Conservation (phyloP, 441 rosid species). For the Gossypium gossypioides region DNA sequence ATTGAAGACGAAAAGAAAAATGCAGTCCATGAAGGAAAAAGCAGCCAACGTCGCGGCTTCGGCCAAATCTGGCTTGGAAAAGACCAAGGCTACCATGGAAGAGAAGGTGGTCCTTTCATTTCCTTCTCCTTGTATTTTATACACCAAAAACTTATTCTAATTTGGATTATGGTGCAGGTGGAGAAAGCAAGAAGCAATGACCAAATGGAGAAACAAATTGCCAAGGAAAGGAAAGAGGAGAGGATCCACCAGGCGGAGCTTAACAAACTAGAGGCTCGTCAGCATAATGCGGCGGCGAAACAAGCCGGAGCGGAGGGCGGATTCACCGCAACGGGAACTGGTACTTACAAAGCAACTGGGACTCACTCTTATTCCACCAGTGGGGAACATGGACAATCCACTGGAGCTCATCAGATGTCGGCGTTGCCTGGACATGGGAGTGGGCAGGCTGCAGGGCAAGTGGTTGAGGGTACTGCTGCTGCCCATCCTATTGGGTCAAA, state of each 20-base stretch:
- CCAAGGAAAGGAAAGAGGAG: slow-evolving; percentile 45
- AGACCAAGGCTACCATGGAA: slow-evolving; percentile 46
- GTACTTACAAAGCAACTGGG: slow-evolving; percentile 11
- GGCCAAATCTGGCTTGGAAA: slow-evolving; percentile 57
- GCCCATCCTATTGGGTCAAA: not conserved
- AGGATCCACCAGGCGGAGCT: slow-evolving; percentile 38
- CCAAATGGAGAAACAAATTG: slow-evolving; percentile 51
- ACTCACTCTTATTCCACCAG: slow-evolving; percentile 7
- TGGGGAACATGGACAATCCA: not conserved
- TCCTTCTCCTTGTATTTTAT: not conserved
- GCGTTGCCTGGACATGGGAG: not conserved
- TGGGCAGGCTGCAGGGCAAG: not conserved
- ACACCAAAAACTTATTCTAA: no score
- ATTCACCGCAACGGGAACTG: slow-evolving; percentile 15
- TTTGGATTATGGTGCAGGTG: slow-evolving; percentile 22
- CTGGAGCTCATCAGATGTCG: not conserved
- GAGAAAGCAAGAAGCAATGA: slow-evolving; percentile 46
- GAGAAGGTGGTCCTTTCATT: slow-evolving; percentile 10
- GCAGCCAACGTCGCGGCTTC: slow-evolving; percentile 57
- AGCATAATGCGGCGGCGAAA: slow-evolving; percentile 38
- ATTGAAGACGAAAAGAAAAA: not conserved
- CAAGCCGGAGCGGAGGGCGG: slow-evolving; percentile 13
- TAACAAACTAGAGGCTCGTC: slow-evolving; percentile 36
- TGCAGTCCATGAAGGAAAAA: slow-evolving; percentile 12
- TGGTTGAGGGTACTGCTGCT: not conserved